Percentiles rank a stretch among this genome's conserved stretches.
These are phyloP conservation scores for Globisporangium nunn DNA, from an alignment of 352 stramenopile genomes.

Conservation along the genomic window DNA sequence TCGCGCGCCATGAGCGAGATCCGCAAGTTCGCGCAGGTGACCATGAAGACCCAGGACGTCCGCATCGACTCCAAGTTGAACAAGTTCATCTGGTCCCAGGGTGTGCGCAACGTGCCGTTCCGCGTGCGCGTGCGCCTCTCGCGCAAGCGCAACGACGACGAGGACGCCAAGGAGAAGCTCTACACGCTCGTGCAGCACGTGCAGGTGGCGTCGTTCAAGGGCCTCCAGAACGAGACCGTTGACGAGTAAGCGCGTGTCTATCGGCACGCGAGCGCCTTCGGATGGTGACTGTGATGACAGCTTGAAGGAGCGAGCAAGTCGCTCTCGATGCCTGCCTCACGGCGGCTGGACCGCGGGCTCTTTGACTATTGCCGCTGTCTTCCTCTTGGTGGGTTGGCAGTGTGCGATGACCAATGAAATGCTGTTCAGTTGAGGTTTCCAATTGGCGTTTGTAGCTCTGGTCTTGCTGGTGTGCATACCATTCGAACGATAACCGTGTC, in stretches of 20 bases:
- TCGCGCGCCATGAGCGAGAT: conserved; percentile 96
- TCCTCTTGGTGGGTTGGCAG: neutral
- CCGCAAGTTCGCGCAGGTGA: conserved; percentile 95
- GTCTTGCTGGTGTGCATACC: too few relatives aligned
- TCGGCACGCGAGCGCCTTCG: neutral
- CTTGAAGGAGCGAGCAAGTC: neutral
- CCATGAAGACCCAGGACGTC: conserved; percentile 97
- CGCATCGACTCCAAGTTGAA: conserved; percentile 95
- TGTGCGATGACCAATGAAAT: conserved; percentile 6
- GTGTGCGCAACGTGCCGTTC: conserved; percentile 97
- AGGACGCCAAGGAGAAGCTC: conserved; percentile 98
- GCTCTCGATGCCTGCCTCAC: neutral
- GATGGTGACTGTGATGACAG: neutral
- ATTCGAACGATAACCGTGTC: too few relatives aligned
- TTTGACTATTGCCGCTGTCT: neutral
- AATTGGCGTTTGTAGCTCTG: neutral
- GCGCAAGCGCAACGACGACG: conserved; percentile 98
- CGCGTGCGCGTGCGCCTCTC: conserved; percentile 96
- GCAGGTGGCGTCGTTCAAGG: conserved; percentile 94
- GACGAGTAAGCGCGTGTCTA: conserved; percentile 64
- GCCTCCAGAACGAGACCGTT: conserved; percentile 95
- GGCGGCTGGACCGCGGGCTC: neutral
- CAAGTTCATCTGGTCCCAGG: conserved; percentile 97
- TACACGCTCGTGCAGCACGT: conserved; percentile 99
- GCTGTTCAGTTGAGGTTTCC: conserved; percentile 17